Base-by-base conservation (phyloP, 768 basidiomycete species). In the Suillus plorans region DNA sequence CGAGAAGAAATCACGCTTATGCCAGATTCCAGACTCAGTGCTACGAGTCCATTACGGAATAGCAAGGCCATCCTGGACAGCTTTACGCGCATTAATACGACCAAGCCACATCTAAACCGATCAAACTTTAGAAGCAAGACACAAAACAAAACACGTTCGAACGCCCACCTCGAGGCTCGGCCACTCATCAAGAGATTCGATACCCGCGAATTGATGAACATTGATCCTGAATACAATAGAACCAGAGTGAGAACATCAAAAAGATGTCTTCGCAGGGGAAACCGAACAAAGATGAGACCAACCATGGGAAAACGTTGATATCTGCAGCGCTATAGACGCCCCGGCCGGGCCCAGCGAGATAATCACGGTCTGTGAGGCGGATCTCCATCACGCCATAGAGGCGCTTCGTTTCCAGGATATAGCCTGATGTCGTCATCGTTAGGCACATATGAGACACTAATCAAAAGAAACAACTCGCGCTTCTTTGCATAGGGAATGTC, bases 301-400 rank as follows among this genome's bases (percentile, higher is more conserved):
- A 66, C 67, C 65, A 70, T 16, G 64, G 62, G 62, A 67, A 66
- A 60, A 72, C 75, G 67, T 80, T 80, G 39, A 81, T 75, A 62
- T 81, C 80, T 1, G 80, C 82, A 36, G 83, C 79, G 41, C 69
- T 78, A 68, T 77, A 81, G 1, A 67, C 69, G 16, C 63, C 66
- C 16, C 56, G n/a, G n/a, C 58, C 57, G 39, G 77, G 79, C 37
- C 79, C 82, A 10, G 79, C 84, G 39, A 87, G 76, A 59, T 77
- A 85, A 8, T 84, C 84, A 41, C 79, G 73, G 37, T 76, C 70
- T n/a, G 71, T 36, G 7, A 87, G 74, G 14, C 81, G 79, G 37
- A 78, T 73, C 69, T 85, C 83, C 49, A 86, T 70, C 12, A 86
- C 84, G 9, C 75, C 71, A 68, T 83, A 81, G 14, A 87, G 72